Conservation (phyloP, 257 asterid genomes). For the Sherardia arvensis region DNA sequence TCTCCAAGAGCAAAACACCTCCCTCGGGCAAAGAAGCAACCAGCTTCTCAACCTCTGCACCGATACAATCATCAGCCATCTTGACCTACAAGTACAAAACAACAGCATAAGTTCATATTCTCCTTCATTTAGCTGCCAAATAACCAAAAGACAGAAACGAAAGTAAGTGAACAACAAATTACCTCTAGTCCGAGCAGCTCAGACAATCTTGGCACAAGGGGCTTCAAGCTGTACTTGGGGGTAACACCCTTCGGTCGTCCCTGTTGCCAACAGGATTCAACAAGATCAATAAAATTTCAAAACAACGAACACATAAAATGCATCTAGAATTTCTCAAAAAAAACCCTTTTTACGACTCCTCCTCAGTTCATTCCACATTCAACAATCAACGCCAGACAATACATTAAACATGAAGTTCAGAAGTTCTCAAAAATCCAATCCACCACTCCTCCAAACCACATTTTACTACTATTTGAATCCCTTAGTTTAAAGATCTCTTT, state of each 20-base stretch:
- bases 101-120: neutral
- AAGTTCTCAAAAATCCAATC: too few relatives aligned
- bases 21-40: conserved; percentile 65
- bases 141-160: neutral
- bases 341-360: too few relatives aligned
- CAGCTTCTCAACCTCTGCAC: conserved; percentile 68
- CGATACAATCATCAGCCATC: conserved; percentile 75
- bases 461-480: too few relatives aligned
- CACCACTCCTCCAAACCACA: neutral
- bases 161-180: neutral
- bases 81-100: conserved; percentile 35
- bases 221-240: conserved; percentile 94
- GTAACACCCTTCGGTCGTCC: conserved; percentile 93
- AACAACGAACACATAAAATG: too few relatives aligned
- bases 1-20: conserved; percentile 72
- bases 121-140: neutral
- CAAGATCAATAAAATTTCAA: neutral
- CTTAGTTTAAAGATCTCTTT: too few relatives aligned
- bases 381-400: too few relatives aligned
- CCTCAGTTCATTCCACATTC: too few relatives aligned
- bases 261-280: conserved; percentile 28
- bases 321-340: too few relatives aligned
- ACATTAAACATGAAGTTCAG: too few relatives aligned
- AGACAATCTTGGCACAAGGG: conserved; percentile 75
- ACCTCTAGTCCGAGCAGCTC: conserved; percentile 77